phyloP scores from a whole-genome alignment of 192 early-diverging fungal species.

The Powellomyces hirtus region DNA sequence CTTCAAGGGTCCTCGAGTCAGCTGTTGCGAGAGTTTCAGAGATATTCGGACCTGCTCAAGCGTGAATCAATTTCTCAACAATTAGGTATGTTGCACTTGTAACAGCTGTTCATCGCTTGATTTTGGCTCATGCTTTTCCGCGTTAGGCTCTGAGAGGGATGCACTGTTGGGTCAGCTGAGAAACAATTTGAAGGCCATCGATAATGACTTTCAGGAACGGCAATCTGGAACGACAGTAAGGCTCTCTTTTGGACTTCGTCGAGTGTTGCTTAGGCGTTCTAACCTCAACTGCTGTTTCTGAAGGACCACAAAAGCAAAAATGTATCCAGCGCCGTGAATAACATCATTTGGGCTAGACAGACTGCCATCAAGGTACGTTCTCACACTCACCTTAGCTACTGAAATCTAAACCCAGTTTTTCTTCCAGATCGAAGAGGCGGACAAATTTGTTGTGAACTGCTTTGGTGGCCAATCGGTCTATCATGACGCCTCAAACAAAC shows the following conservation, averaged over 20 bases:
- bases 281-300: not conserved
- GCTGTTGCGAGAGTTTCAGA: constrained; percentile 51
- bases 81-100: constrained; percentile 41
- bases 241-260: not conserved
- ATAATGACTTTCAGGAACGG: constrained; percentile 32
- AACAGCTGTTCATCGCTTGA: too few species aligned
- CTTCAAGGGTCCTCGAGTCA: constrained; percentile 43
- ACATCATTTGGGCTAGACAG: constrained; percentile 48
- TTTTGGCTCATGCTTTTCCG: not conserved
- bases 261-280: not conserved
- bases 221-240: constrained; percentile 25
- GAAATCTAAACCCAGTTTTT: too few species aligned
- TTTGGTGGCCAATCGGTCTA: constrained; percentile 33
- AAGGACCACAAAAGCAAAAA: constrained; percentile 26
- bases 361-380: constrained; percentile 31
- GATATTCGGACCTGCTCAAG: constrained; percentile 41
- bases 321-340: constrained; percentile 13
- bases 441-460: constrained; percentile 26
- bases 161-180: constrained; percentile 41
- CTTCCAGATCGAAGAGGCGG: constrained; percentile 42
- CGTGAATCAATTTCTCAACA: constrained; percentile 30
- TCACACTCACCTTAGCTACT: too few species aligned
- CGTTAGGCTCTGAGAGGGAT: constrained; percentile 44
- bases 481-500: constrained; percentile 17
- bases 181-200: constrained; percentile 23